Evolutionary conservation across 2,329 filamentous ascomycete species (phyloP).

Genomic region (Alternaria rosae): DNA sequence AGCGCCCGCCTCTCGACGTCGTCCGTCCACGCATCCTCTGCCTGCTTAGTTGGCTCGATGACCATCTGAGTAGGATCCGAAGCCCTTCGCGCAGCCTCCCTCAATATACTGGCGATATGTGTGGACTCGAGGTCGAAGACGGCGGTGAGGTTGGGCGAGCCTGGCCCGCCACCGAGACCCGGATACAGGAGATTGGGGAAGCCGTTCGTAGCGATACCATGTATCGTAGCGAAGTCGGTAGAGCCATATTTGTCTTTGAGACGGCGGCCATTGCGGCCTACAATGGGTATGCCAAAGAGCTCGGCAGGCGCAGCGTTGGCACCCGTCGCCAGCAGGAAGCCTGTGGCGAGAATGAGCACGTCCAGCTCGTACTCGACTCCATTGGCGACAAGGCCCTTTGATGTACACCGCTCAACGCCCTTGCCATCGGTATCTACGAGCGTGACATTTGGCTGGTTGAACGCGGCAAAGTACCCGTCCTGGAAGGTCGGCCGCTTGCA

Average conservation of each 20-base stretch:
- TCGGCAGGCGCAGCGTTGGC: conserved; percentile 26
- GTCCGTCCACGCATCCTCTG: conserved; percentile 13
- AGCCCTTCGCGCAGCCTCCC: background rate
- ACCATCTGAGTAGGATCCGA: background rate
- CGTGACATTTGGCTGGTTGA: conserved; percentile 65
- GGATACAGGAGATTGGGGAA: conserved; percentile 29
- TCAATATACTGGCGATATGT: conserved; percentile 6
- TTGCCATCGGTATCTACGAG: conserved; percentile 66
- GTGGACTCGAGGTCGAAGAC: conserved; percentile 3
- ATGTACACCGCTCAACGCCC: conserved; percentile 58
- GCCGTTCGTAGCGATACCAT: conserved; percentile 37
- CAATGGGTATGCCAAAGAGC: conserved; percentile 42
- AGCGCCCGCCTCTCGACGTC: conserved; percentile 9
- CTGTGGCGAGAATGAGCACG: conserved; percentile 55
- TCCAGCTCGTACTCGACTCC: conserved; percentile 58
- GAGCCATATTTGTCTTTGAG: conserved; percentile 56
- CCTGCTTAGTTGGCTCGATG: conserved; percentile 10
- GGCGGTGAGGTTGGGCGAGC: conserved; percentile 1
- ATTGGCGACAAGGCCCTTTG: conserved; percentile 55
- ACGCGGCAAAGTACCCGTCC: conserved; percentile 64
- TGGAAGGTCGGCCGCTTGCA: conserved; percentile 70
- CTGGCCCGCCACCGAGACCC: background rate
- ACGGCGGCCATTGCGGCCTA: conserved; percentile 53
- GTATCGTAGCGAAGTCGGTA: conserved; percentile 53
- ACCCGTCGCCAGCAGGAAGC: conserved; percentile 41